Evolutionary conservation across 2,329 filamentous ascomycete genomes (phyloP).

Genomic region (Graphilbum fragrans): DNA sequence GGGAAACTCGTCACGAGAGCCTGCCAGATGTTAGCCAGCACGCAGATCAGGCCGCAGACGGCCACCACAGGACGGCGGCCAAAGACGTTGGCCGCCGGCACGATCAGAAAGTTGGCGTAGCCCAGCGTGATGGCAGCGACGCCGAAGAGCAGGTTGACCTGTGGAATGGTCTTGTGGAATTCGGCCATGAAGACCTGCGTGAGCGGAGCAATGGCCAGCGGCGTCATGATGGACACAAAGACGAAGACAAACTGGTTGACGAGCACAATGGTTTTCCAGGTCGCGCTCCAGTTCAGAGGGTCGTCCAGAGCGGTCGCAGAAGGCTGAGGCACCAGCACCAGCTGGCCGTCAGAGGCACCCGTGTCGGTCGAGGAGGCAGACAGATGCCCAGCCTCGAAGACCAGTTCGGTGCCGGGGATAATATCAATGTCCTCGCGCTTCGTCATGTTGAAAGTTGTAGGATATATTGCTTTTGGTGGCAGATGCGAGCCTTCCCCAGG

Average conservation of each 20-base stretch:
- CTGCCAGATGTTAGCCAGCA: conserved; percentile 32
- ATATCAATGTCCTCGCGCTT: background rate
- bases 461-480: too few relatives aligned
- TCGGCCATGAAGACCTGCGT: conserved; percentile 21
- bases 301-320: background rate
- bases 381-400: background rate
- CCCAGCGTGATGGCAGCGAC: conserved; percentile 20
- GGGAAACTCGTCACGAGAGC: conserved; percentile 42
- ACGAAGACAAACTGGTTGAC: conserved; percentile 20
- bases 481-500: too few relatives aligned
- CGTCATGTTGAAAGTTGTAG: background rate
- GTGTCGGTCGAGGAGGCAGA: background rate
- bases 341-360: background rate
- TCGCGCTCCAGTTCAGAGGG: conserved; percentile 17
- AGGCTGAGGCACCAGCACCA: conserved; percentile 1
- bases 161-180: conserved; percentile 18
- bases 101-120: conserved; percentile 21
- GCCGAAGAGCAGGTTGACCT: conserved; percentile 22
- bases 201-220: conserved; percentile 21
- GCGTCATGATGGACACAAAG: conserved; percentile 21
- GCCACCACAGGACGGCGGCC: conserved; percentile 20
- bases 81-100: conserved; percentile 18
- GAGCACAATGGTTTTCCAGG: conserved; percentile 19
- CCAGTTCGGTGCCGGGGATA: background rate
- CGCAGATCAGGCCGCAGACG: conserved; percentile 23